Conservation (phyloP, 257 asterid genomes). For the Capsicum chinense region DNA sequence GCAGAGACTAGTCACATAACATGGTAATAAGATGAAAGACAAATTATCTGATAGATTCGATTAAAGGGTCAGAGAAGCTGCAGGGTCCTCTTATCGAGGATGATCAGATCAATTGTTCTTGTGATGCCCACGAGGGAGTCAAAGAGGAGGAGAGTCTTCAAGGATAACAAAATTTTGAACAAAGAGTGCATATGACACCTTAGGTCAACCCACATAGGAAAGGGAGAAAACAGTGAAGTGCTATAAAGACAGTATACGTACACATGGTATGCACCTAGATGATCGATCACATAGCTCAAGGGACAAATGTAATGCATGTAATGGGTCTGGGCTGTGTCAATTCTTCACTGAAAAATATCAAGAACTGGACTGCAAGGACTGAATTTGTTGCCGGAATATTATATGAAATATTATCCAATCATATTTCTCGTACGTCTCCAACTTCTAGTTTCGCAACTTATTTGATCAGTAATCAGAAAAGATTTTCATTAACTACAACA, state of each 20-base stretch:
- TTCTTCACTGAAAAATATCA: not conserved
- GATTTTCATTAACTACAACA: not conserved
- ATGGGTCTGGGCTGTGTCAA: no score
- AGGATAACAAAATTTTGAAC: not conserved
- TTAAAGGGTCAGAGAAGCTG: not conserved
- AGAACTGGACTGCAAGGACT: not conserved
- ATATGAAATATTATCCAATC: not conserved
- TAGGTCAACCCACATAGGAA: not conserved
- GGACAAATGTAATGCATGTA: not conserved
- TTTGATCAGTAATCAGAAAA: not conserved
- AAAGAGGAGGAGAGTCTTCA: not conserved
- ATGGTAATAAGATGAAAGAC: not conserved
- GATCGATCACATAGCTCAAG: not conserved
- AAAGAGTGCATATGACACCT: not conserved
- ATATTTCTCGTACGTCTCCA: conserved; percentile 7
- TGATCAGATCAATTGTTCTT: not conserved
- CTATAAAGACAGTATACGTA: not conserved
- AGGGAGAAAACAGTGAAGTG: not conserved
- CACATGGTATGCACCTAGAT: not conserved
- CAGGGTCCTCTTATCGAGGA: not conserved
- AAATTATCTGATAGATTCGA: not conserved
- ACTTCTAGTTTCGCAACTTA: not conserved
- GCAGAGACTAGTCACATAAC: not conserved
- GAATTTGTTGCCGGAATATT: not conserved
- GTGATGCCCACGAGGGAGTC: not conserved